Base-by-base conservation (phyloP, 2,329 filamentous ascomycete species). In the Fusarium sp. region DNA sequence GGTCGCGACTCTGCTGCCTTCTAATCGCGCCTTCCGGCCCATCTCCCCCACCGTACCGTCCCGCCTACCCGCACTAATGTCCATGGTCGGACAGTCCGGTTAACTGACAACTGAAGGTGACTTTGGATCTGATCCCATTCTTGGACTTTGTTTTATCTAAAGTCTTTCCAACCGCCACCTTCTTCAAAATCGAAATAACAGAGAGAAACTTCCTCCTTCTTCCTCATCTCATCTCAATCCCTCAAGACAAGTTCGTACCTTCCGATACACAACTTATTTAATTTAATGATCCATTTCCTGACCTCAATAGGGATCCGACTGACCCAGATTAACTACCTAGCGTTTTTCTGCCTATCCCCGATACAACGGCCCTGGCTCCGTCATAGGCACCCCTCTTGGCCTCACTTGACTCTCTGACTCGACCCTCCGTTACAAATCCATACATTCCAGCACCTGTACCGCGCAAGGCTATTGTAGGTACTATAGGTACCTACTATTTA, bases 301-400 rank as follows among this genome's bases (percentile, higher is more conserved):
- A 51, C 48, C 21, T 51, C 21, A 27, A 28, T 32, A 20, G 18
- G 37, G 49, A 51, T 18, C 32, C 10, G 11, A 23, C 37, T 25
- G 49, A 34, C 34, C 60, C 34, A 59, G 51, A 47, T 46, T 20
- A 25, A 50, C 51, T 28, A 28, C 28, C 11, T 64, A 57, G 61
- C 46, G 62, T 50, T 49, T 56, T 54, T 55, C 68, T 69, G 53
- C 48, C 67, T 68, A 68, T 53, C 43, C 55, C 59, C 63, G 60
- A 71, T 61, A 54, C 47, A 62, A 71, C 60, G 53, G 45, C 45
- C 41, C 68, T 45, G 68, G 63, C 54, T 70, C 67, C 67, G 67
- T 69, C 67, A 70, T 71, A 71, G 67, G 53, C 61, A 70, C 67
- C 67, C 66, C 66, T 70, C 63, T 66, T 61, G 63, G 56, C 63